phyloP scores from a whole-genome alignment of 1,284 basidiomycete genomes.

The Ganoderma sp. region DNA sequence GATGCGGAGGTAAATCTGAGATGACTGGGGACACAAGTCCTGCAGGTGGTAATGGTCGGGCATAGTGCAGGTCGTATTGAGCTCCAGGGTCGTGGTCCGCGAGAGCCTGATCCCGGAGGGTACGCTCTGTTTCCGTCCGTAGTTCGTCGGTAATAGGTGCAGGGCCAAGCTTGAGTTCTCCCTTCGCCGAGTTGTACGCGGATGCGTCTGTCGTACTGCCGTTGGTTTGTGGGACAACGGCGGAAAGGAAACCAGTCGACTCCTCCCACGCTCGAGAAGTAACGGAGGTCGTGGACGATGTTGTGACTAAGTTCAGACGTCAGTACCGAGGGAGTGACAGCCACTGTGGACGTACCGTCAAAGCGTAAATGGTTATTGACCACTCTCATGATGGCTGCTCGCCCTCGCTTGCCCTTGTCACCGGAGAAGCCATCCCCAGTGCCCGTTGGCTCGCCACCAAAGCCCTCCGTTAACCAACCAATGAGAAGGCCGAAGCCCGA shows the following conservation, averaged over 20 bases:
- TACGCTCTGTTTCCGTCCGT: conserved; percentile 77
- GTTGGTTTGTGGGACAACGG: conserved; percentile 71
- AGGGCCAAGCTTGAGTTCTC: conserved; percentile 84
- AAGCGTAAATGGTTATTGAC: conserved; percentile 94
- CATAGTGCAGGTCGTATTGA: conserved; percentile 65
- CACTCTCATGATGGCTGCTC: conserved; percentile 89
- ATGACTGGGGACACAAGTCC: conserved; percentile 70
- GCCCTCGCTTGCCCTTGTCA: conserved; percentile 78
- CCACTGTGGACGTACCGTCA: conserved; percentile 68
- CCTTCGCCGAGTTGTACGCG: conserved; percentile 73
- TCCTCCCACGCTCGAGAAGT: conserved; percentile 78
- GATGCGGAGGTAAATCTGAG: conserved; percentile 79
- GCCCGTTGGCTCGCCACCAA: conserved; percentile 85
- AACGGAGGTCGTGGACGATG: conserved; percentile 68
- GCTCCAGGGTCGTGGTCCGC: conserved; percentile 68
- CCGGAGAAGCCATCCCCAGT: conserved; percentile 83
- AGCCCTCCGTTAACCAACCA: conserved; percentile 94
- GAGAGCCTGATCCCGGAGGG: conserved; percentile 73
- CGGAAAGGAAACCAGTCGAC: conserved; percentile 79
- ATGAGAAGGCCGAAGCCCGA: conserved; percentile 92
- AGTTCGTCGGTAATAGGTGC: conserved; percentile 81
- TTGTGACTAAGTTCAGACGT: conserved; percentile 58
- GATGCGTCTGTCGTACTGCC: conserved; percentile 49
- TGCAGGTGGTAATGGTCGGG: conserved; percentile 50
- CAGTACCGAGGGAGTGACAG: conserved; percentile 27